phyloP scores from a whole-genome alignment of 2,329 filamentous ascomycete species.

The Colletotrichum echinochloae region DNA sequence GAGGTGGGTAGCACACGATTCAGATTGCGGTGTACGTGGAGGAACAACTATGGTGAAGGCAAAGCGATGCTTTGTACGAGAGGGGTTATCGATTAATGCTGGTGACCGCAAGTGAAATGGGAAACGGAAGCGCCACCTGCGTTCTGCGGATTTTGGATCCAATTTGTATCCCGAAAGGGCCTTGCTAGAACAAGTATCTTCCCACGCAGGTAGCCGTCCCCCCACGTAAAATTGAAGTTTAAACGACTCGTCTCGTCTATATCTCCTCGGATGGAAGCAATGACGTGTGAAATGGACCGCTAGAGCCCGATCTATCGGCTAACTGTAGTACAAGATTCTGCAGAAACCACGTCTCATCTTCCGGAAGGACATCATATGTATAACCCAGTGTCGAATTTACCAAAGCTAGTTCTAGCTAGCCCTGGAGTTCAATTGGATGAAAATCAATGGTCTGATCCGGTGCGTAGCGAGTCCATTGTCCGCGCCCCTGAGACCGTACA shows the following conservation, averaged over 20 bases:
- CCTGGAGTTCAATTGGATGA: not conserved
- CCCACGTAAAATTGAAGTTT: not conserved
- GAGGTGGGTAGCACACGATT: conserved; percentile 4
- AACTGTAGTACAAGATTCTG: conserved; percentile 18
- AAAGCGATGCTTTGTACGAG: conserved; percentile 26
- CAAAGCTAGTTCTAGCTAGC: not conserved
- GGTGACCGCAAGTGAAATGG: conserved; percentile 7
- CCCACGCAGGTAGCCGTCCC: not conserved
- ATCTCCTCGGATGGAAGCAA: not conserved
- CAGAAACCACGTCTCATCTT: not conserved
- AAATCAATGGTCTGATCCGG: too few relatives aligned
- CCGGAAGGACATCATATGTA: not conserved
- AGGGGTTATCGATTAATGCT: conserved; percentile 9
- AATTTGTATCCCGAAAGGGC: not conserved
- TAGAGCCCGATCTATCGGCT: conserved; percentile 3
- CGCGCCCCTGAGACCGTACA: not conserved
- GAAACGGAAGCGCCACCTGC: conserved; percentile 6
- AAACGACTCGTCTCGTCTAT: not conserved
- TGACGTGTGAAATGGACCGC: not conserved
- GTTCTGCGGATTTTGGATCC: not conserved
- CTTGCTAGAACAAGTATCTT: not conserved
- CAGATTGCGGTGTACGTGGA: not conserved
- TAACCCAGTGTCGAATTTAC: not conserved
- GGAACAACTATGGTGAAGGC: not conserved
- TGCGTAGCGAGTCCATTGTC: not conserved